Base-by-base conservation (phyloP, 805 yeast species). In the Scheffersomyces ergatensis region DNA sequence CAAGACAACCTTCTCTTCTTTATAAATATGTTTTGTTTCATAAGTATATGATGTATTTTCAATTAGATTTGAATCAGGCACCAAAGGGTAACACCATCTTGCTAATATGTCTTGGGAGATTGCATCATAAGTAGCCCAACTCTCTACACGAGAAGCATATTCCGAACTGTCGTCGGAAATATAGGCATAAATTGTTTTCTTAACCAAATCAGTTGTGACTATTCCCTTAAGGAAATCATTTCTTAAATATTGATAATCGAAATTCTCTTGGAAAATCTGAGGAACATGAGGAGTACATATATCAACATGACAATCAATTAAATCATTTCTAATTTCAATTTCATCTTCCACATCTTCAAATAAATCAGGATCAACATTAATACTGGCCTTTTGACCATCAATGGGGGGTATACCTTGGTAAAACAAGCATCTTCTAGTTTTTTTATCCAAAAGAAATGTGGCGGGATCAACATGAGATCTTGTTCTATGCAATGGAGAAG, bases 231-330 rank as follows among this genome's bases (percentile, higher is more conserved):
- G 86, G 57, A 92, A 93, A 64, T 93, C 98, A 26, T 77, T 72
- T 61, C 99, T 77, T 47, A 92, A 70, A 38, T 78, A 70, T 62
- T 92, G 97, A 61, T 90, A 93, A 66, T 93, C 99, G 54, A 93
- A 93, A 62, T 93, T 92, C 56, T 93, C 99, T 54, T 89, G 95
- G 67, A 92, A 93, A 45, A 92, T 83, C 13, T 95, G 93, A 1
- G 97, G 97, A 9, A 93, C 97, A 49, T 83, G 89, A 2, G 95
- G 89, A 5, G 97, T 76, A 63, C 99, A 93, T 45, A 93, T 89
- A 65, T 93, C 99, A 40, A 93, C 89, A 59, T 86, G 93, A 61
- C 99, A 93, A 67, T 93, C 99, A 44, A 93, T 90, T 48, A 93
- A 76, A 62, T 93, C 98, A 61, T 93, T 93, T 57, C 97, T 79